Percentiles rank a stretch among this genome's conserved stretches.
These are phyloP conservation scores for Aspergillus uvarum DNA, from an alignment of 2,329 filamentous ascomycete genomes.

Conservation along the genomic window DNA sequence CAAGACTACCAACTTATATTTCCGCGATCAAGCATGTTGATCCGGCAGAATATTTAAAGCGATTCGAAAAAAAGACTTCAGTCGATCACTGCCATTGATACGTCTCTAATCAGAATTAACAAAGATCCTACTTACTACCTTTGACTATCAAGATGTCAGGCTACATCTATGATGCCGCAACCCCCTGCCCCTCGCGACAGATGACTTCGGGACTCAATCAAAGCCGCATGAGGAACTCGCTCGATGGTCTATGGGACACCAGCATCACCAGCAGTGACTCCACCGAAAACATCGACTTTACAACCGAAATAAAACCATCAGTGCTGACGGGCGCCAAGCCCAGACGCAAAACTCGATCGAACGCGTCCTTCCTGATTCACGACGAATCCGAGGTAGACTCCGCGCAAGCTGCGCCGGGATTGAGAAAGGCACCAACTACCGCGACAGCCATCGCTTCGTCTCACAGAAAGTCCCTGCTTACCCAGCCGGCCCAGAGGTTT, in stretches of 20 bases:
- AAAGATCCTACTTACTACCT: no score
- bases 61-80: no score
- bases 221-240: slow-evolving; percentile 19
- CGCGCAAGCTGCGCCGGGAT: slow-evolving; percentile 11
- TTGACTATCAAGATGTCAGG: slow-evolving; percentile 1
- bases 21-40: neutral
- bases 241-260: slow-evolving; percentile 28
- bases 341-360: slow-evolving; percentile 28
- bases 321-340: slow-evolving; percentile 31
- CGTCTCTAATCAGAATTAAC: no score
- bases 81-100: no score
- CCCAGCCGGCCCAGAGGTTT: slow-evolving; percentile 43
- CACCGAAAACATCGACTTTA: slow-evolving; percentile 43
- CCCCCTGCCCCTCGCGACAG: slow-evolving; percentile 35
- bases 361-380: slow-evolving; percentile 39
- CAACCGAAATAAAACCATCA: slow-evolving; percentile 37
- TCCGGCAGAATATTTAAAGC: neutral
- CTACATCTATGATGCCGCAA: slow-evolving; percentile 29
- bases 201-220: slow-evolving; percentile 20
- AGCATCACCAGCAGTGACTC: slow-evolving; percentile 30
- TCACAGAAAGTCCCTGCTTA: slow-evolving; percentile 37
- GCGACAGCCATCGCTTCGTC: slow-evolving; percentile 12
- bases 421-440: slow-evolving; percentile 20
- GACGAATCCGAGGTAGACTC: slow-evolving; percentile 32
- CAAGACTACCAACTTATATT: neutral